Conservation (phyloP, 1,284 basidiomycete genomes). For the Ustilago lituana region DNA sequence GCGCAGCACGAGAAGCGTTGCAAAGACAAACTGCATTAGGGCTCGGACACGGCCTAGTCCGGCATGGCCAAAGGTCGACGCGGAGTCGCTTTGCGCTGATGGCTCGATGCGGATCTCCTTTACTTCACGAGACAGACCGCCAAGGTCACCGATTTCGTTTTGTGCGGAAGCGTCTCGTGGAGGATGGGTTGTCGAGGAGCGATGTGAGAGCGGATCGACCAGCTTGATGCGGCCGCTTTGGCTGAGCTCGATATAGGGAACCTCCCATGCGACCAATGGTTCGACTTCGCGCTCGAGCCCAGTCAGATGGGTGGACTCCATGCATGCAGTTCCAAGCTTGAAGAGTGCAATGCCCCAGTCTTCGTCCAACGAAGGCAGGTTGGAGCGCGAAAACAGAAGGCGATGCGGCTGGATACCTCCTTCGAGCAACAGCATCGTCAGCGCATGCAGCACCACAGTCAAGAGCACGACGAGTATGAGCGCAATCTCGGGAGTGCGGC, state of each 20-base stretch:
- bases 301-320: slow-evolving; percentile 59
- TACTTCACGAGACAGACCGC: slow-evolving; percentile 45
- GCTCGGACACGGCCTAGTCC: slow-evolving; percentile 24
- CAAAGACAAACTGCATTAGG: slow-evolving; percentile 12
- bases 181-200: slow-evolving; percentile 1
- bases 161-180: background rate
- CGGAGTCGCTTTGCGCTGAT: slow-evolving; percentile 9
- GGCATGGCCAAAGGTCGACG: slow-evolving; percentile 14
- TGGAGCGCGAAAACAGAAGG: slow-evolving; percentile 48
- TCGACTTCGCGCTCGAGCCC: slow-evolving; percentile 56
- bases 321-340: slow-evolving; percentile 62
- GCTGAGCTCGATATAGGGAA: slow-evolving; percentile 59
- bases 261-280: slow-evolving; percentile 39
- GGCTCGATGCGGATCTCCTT: slow-evolving; percentile 45
- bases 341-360: slow-evolving; percentile 60
- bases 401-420: slow-evolving; percentile 40
- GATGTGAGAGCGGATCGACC: slow-evolving; percentile 11
- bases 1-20: slow-evolving; percentile 18
- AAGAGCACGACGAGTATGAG: slow-evolving; percentile 49
- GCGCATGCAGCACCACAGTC: slow-evolving; percentile 54
- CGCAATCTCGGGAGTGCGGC: slow-evolving; percentile 51
- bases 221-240: slow-evolving; percentile 32
- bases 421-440: slow-evolving; percentile 58
- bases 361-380: slow-evolving; percentile 50
- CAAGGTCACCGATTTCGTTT: background rate